Percentiles rank a stretch among this genome's conserved stretches.
These are phyloP conservation scores for Babesia caballi DNA, from an alignment of 169 alveolate genomes.

Conservation along the genomic window DNA sequence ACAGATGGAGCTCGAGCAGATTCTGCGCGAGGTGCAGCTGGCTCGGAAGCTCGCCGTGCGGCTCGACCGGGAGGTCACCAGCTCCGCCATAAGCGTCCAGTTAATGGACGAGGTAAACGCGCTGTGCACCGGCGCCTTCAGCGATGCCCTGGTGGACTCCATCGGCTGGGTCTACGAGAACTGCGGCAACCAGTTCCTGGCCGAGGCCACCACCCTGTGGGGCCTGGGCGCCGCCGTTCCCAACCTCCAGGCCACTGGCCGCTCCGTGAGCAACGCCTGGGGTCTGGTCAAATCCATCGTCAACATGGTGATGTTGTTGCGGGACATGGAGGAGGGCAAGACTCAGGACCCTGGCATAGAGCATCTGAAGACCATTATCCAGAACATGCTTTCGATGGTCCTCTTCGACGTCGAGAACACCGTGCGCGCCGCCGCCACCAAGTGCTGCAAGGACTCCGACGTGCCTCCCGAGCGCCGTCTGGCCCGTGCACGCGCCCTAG, in stretches of 20 bases:
- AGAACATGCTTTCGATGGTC: slow-evolving; percentile 59
- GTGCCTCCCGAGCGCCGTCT: slow-evolving; percentile 50
- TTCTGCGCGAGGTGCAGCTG: slow-evolving; percentile 60
- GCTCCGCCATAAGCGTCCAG: slow-evolving; percentile 18
- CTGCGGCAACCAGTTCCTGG: slow-evolving; percentile 63
- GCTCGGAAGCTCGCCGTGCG: slow-evolving; percentile 62
- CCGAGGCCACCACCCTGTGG: slow-evolving; percentile 72
- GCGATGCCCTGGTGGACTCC: slow-evolving; percentile 70
- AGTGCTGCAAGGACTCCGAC: slow-evolving; percentile 69
- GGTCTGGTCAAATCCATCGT: slow-evolving; percentile 46
- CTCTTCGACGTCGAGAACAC: slow-evolving; percentile 75
- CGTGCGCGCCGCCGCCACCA: slow-evolving; percentile 67
- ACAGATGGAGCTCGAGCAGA: slow-evolving; percentile 65
- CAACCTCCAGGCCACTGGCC: slow-evolving; percentile 66
- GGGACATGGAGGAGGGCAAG: slow-evolving; percentile 4
- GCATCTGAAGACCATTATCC: slow-evolving; percentile 43
- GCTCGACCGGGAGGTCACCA: slow-evolving; percentile 49
- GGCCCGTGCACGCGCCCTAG: slow-evolving; percentile 64
- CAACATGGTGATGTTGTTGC: slow-evolving; percentile 37
- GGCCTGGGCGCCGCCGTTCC: slow-evolving; percentile 73
- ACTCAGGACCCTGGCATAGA: slow-evolving; percentile 24
- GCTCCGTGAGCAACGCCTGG: slow-evolving; percentile 61
- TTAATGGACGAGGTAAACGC: slow-evolving; percentile 39
- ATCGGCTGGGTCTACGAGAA: slow-evolving; percentile 78
- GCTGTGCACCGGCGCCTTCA: slow-evolving; percentile 51